Evolutionary conservation across 495 filamentous ascomycete species (phyloP), one percentile per base, ranked within the genome.

Genomic region (Penicillium goetzii): DNA sequence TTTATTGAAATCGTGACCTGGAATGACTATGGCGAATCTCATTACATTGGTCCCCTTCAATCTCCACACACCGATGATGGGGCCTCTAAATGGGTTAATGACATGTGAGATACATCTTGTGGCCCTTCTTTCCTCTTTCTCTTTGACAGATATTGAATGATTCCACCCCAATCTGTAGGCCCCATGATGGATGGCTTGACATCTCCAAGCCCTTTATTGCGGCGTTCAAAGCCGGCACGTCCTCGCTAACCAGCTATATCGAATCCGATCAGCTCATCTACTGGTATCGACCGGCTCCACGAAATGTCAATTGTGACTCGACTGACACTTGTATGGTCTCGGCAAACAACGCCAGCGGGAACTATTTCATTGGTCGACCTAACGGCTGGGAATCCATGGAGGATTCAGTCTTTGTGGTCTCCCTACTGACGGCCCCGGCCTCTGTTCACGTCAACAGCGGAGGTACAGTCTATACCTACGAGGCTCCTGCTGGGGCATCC

Each of bases 1-100:
- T 79, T 84, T 58, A 65, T 88, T 40, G 83, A 88, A 66, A 87
- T 89, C 56, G 75, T 89, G 14, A 85, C 83, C 15, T 89, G 85
- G 87, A 90, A 90, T 67, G 76, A 90, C 66, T 89, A 84, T 54
- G 86, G 85, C 51, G 87, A 90, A 69, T 83, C 81, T 4, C 83
- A 86, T 51, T 79, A 81, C 50, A 78, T 78, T 49, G 76, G 76
- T 6, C 81, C 83, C 1, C 73, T 81, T 62, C 81, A 72, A 1
- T 78, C 76, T 1, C 72, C 67, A 43, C 84, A 86, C 67, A 72
- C 71, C 15, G 84, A 88, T 33, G 83, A 87, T 58, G 85, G 85
- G 1, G 81, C 80, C 47, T 82, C 80, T 17, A 82, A 86, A 66
- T 87, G 85, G 84, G 78, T 80, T 15, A 83, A 85, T 49, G 85